phyloP scores from a whole-genome alignment of 2,329 filamentous ascomycete species.

The Fusarium chuoi region DNA sequence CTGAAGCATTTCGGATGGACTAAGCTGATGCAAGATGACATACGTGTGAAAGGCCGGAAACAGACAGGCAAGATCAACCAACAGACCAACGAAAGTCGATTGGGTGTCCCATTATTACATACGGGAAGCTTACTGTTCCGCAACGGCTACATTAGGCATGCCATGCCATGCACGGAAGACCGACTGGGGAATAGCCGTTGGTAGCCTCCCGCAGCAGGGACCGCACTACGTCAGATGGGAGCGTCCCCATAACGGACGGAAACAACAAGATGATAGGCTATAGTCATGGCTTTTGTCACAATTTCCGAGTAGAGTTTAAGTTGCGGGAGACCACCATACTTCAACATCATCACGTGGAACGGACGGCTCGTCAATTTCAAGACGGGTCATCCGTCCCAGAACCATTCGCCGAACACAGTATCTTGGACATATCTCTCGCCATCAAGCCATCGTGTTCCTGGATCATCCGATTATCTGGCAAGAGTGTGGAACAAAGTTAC shows the following conservation, averaged over 20 bases:
- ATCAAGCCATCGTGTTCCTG: neutral
- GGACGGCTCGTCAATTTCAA: conserved; percentile 6
- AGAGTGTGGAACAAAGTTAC: conserved; percentile 25
- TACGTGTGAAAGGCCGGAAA: neutral
- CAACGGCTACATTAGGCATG: conserved; percentile 7
- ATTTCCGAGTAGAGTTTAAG: conserved; percentile 6
- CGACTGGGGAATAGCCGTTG: conserved; percentile 9
- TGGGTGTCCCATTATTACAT: neutral
- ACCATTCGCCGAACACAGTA: conserved; percentile 12
- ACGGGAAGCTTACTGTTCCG: conserved; percentile 13
- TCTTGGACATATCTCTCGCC: conserved; percentile 10
- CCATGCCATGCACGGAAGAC: conserved; percentile 3
- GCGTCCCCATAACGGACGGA: neutral
- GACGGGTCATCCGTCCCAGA: neutral
- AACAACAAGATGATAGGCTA: neutral
- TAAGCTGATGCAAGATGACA: conserved; percentile 14
- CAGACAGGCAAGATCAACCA: neutral
- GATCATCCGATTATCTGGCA: conserved; percentile 19
- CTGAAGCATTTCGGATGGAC: neutral
- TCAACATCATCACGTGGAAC: conserved; percentile 11
- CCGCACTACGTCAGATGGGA: neutral
- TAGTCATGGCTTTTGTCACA: neutral
- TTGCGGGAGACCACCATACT: neutral
- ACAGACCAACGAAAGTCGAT: neutral
- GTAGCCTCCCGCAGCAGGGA: conserved; percentile 12